Conservation (phyloP, 345 rosid species). For the Limnanthes douglasii region DNA sequence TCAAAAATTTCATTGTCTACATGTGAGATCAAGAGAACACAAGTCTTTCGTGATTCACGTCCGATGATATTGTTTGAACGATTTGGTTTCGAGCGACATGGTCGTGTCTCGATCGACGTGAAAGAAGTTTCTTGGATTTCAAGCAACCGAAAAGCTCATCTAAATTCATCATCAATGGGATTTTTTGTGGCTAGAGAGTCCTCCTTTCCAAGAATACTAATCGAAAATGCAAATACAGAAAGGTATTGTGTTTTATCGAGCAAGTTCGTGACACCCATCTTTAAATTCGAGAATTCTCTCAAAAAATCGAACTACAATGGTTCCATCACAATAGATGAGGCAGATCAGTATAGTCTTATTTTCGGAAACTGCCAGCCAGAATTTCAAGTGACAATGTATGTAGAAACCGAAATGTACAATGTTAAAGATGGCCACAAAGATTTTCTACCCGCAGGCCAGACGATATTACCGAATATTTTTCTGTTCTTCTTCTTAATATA, state of each 20-base stretch:
- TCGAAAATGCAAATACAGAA: conserved; percentile 7
- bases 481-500: conserved; percentile 18
- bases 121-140: conserved; percentile 18
- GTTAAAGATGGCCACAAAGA: conserved; percentile 14
- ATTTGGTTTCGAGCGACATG: conserved; percentile 25
- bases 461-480: conserved; percentile 20
- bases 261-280: conserved; percentile 13
- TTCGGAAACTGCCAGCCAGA: conserved; percentile 37
- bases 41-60: conserved; percentile 20
- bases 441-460: conserved; percentile 37
- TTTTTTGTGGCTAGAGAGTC: conserved; percentile 20
- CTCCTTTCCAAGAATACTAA: conserved; percentile 12
- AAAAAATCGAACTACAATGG: conserved; percentile 14
- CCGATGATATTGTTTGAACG: conserved; percentile 27
- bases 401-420: conserved; percentile 37
- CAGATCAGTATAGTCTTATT: conserved; percentile 23
- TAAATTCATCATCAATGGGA: conserved; percentile 23
- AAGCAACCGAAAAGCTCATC: not conserved
- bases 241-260: conserved; percentile 21
- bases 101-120: conserved; percentile 16
- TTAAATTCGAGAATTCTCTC: conserved; percentile 13
- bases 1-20: too few species aligned
- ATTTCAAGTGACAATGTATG: conserved; percentile 29
- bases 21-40: conserved; percentile 32
- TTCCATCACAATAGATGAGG: conserved; percentile 8